Percentiles rank a stretch among this genome's conserved stretches.
phyloP scores from a whole-genome alignment of 345 rosid species.

The Gossypium mustelinum region DNA sequence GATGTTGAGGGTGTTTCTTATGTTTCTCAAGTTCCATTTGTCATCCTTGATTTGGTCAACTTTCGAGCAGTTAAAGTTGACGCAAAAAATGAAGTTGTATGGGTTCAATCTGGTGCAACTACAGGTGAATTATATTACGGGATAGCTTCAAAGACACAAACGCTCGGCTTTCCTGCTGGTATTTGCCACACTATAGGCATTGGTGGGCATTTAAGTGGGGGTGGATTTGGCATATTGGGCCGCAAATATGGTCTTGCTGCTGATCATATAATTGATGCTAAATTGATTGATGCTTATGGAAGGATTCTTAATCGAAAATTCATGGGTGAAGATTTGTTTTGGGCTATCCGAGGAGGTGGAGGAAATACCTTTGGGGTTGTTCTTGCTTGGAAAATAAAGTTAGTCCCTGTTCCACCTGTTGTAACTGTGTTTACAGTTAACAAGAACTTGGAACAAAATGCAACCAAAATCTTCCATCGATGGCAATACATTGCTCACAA shows the following conservation, averaged over 20 bases:
- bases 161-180: constrained; percentile 6
- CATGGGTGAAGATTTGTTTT: constrained; percentile 12
- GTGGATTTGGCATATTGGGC: not conserved
- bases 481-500: constrained; percentile 2
- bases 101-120: constrained; percentile 9
- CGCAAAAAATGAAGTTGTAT: not conserved
- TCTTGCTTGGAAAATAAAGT: not conserved
- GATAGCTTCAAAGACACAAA: not conserved
- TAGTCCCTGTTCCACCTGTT: not conserved
- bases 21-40: not conserved
- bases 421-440: not conserved
- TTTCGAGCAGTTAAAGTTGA: not conserved
- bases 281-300: not conserved
- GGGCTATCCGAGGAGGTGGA: constrained; percentile 18
- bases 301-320: constrained; percentile 7
- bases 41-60: constrained; percentile 6
- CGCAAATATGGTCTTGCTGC: constrained; percentile 12
- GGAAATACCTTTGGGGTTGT: not conserved
- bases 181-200: not conserved
- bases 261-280: constrained; percentile 8
- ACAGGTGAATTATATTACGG: not conserved
- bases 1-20: constrained; percentile 13
- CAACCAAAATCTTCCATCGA: not conserved
- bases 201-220: constrained; percentile 4
- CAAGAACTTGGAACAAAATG: not conserved